Conservation (phyloP, 257 asterid genomes). For the Agastache rugosa region DNA sequence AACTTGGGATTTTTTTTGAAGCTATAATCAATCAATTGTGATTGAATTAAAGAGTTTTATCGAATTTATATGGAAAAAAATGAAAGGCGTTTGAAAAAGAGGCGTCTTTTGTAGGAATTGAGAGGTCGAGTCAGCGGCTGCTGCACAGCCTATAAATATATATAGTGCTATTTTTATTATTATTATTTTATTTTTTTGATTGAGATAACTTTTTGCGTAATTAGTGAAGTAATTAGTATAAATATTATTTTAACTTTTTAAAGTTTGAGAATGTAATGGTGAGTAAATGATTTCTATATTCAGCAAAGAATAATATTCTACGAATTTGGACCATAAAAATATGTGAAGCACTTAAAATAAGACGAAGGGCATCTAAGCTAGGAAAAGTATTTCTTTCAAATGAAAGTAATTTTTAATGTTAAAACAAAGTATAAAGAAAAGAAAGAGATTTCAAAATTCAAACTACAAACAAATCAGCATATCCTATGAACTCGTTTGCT, state of each 20-base stretch:
- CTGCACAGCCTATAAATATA: no score
- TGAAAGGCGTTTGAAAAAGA: not conserved
- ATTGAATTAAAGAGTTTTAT: not conserved
- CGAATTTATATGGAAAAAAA: constrained; percentile 1
- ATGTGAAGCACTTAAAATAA: not conserved
- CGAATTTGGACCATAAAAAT: not conserved
- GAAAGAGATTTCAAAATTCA: no score
- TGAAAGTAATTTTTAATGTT: no score
- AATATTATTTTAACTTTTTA: not conserved
- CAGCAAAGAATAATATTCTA: not conserved
- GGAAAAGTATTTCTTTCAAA: not conserved
- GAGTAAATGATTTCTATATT: not conserved
- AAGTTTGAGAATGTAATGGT: not conserved
- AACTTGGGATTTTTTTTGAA: constrained; percentile 5
- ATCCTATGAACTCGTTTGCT: no score
- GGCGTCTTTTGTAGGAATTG: constrained; percentile 36
- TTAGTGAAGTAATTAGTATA: not conserved
- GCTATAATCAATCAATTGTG: constrained; percentile 24
- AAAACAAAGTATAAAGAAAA: no score
- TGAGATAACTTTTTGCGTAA: not conserved
- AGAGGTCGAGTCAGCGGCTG: constrained; percentile 45
- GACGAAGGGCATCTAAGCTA: not conserved
- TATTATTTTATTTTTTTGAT: not conserved
- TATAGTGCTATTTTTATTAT: no score
- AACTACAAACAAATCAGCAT: no score